Evolutionary conservation across 2,329 filamentous ascomycete genomes (phyloP).

Genomic region (Scorias spongiosa): DNA sequence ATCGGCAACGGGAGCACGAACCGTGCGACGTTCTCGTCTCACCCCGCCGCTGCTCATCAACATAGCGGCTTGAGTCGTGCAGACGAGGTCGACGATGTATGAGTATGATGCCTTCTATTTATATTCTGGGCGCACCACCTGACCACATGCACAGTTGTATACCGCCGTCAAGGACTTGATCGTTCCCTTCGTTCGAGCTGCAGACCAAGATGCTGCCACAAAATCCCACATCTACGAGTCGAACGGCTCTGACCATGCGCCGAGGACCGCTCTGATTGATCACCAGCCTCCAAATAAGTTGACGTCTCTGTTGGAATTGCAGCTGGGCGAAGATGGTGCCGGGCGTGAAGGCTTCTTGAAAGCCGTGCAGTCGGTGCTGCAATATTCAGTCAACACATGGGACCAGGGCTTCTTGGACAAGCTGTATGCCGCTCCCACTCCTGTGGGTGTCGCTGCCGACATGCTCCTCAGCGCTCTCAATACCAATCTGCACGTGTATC

Average conservation of each 20-base stretch:
- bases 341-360: conserved; percentile 29
- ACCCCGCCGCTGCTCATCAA: conserved; percentile 1
- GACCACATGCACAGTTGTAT: conserved; percentile 40
- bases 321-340: conserved; percentile 20
- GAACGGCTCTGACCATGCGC: conserved; percentile 46
- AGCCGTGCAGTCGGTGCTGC: conserved; percentile 52
- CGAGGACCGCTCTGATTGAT: conserved; percentile 29
- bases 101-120: conserved; percentile 2
- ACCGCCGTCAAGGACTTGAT: conserved; percentile 52
- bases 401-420: conserved; percentile 95
- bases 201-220: conserved; percentile 46
- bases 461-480: conserved; percentile 74
- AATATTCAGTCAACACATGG: conserved; percentile 95
- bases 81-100: conserved; percentile 22
- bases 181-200: conserved; percentile 54
- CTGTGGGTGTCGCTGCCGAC: conserved; percentile 72
- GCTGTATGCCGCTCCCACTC: conserved; percentile 78
- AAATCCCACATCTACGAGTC: conserved; percentile 43
- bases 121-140: not conserved
- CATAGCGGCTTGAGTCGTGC: conserved; percentile 13
- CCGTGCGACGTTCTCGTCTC: not conserved
- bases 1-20: no score
- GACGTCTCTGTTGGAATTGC: conserved; percentile 23
- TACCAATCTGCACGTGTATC: conserved; percentile 89
- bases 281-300: conserved; percentile 30